Percentiles rank a stretch among this genome's conserved stretches.
These are phyloP conservation scores for Terana coerulea DNA, from an alignment of 768 basidiomycete species.

Conservation along the genomic window DNA sequence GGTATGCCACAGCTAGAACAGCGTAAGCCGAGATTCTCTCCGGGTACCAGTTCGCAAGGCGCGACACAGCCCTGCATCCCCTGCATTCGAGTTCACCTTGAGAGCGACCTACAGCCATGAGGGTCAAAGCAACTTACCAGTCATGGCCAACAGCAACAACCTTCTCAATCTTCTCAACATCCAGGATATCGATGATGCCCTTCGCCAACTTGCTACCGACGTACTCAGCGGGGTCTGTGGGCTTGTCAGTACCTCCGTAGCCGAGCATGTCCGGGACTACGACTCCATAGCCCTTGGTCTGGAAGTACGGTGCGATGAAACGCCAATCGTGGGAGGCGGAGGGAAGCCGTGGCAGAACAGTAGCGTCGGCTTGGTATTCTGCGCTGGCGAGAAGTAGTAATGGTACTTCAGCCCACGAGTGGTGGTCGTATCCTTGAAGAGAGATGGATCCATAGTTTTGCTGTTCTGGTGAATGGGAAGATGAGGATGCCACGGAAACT, in stretches of 20 bases:
- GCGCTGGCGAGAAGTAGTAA: slow-evolving; percentile 28
- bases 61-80: slow-evolving; percentile 32
- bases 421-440: slow-evolving; percentile 28
- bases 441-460: no score
- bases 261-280: slow-evolving; percentile 43
- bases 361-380: slow-evolving; percentile 33
- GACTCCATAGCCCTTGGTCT: slow-evolving; percentile 38
- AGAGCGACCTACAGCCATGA: background rate
- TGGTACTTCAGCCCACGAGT: slow-evolving; percentile 33
- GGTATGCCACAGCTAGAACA: slow-evolving; percentile 35
- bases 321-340: slow-evolving; percentile 40
- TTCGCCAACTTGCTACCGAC: slow-evolving; percentile 20
- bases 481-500: no score
- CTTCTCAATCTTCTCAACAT: slow-evolving; percentile 21
- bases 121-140: slow-evolving; percentile 21
- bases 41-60: slow-evolving; percentile 36
- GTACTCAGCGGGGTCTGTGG: slow-evolving; percentile 26
- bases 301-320: slow-evolving; percentile 35
- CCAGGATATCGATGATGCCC: slow-evolving; percentile 32
- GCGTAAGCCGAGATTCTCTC: slow-evolving; percentile 38
- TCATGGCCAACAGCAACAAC: slow-evolving; percentile 33
- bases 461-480: no score
- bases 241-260: slow-evolving; percentile 41
- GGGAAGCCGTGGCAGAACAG: slow-evolving; percentile 43
- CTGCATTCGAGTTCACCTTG: slow-evolving; percentile 17